Percentiles rank a stretch among this genome's conserved stretches.
These are phyloP conservation scores for Globisporangium lucens DNA, from an alignment of 352 stramenopile species.

Conservation along the genomic window DNA sequence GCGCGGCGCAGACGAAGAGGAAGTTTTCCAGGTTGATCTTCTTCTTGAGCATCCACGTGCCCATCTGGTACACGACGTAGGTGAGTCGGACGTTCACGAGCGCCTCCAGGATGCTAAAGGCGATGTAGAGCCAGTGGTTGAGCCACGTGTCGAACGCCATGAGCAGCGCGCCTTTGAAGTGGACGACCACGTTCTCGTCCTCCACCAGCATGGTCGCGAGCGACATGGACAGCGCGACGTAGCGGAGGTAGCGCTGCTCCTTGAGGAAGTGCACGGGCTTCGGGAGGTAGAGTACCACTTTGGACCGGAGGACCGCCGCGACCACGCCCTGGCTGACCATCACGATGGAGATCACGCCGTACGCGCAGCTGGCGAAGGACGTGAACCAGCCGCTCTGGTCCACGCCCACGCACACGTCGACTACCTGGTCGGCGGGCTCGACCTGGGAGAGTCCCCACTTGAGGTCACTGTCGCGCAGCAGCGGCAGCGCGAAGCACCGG, in stretches of 20 bases:
- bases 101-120: conserved; percentile 33
- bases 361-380: conserved; percentile 18
- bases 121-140: conserved; percentile 47
- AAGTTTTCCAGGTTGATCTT: conserved; percentile 29
- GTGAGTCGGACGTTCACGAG: conserved; percentile 28
- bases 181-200: conserved; percentile 11
- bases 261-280: conserved; percentile 1
- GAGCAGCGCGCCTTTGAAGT: conserved; percentile 24
- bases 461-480: conserved; percentile 9
- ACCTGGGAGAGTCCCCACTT: conserved; percentile 24
- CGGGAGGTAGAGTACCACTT: conserved; percentile 6
- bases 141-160: conserved; percentile 41
- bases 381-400: conserved; percentile 20
- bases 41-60: conserved; percentile 31
- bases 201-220: conserved; percentile 13
- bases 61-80: conserved; percentile 31
- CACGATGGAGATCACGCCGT: conserved; percentile 26
- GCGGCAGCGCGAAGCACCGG: conserved; percentile 23
- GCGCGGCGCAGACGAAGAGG: conserved; percentile 29
- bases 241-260: conserved; percentile 5
- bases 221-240: conserved; percentile 13
- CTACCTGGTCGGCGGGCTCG: conserved; percentile 15
- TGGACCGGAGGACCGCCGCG: not conserved
- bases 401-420: conserved; percentile 13
- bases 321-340: conserved; percentile 19